Evolutionary conservation across 176 grass and related monocot genomes (phyloP), one percentile per base, ranked within the genome.

Genomic region (Panicum miliaceum): DNA sequence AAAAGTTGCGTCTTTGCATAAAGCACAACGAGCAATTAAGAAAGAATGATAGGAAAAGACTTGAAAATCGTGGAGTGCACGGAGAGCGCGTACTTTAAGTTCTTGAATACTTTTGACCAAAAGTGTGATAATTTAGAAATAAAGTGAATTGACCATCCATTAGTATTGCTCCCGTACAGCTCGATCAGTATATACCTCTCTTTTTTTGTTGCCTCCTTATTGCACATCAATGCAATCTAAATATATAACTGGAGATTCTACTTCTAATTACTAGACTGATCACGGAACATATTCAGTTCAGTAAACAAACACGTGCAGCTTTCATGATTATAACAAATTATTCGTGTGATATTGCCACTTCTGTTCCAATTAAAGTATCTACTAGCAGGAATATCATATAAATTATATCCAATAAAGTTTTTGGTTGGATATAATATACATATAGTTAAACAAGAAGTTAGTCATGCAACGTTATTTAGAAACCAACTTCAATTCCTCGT

Each of bases 31-130:
- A 18, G 15, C 37, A 64, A 79, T 86, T 64, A 64, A 34, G 10
- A 73, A 13, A 77, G 11, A 57, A 47, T 58, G 12, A 26, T 36
- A 78, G 58, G 12, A 85, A 51, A 85, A 77, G 37, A 26, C 41
- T 0, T 40, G 8, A 12, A 69, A 78, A 71, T 75, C 8, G 23
- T 19, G 36, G 12, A 0, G 38, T 23, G 12, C 58, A 64, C 23
- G 18, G 12, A 48, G 1, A 19, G 14, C 9, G 27, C 37, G 57
- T 22, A n/a, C 8, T 66, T n/a, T 67, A 75, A 52, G 18, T 57
- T 45, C 10, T 32, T 58, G 50, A 43, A 34, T 59, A 43, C 10
- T 53, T 38, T 52, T 11, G 16, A 34, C 15, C 12, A 56, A 75
- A 75, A 75, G 52, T 23, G 8, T 8, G 32, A 4, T 41, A 5